A percentile compares a stretch with the other conserved stretches of the same genome.
These are phyloP conservation scores for Allium sativum DNA, from an alignment of 106 monocot species.

Conservation along the genomic window DNA sequence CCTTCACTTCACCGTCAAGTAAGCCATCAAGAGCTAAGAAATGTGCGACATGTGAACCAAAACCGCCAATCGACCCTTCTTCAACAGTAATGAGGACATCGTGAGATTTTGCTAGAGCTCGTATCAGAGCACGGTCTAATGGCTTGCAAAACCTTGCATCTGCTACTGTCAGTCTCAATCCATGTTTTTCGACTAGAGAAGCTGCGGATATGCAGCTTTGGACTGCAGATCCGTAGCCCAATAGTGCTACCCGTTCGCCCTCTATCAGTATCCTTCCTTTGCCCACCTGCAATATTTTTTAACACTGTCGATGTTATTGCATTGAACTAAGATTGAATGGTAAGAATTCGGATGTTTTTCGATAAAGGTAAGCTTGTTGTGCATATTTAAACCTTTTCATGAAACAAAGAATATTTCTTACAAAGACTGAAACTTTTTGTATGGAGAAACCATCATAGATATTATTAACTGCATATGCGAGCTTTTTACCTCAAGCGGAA, in stretches of 20 bases:
- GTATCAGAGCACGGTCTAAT: slow-evolving; percentile 60
- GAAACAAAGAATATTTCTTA: no score
- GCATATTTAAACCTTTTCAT: no score
- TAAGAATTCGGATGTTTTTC: no score
- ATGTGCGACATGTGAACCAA: slow-evolving; percentile 91
- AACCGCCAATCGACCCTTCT: slow-evolving; percentile 89
- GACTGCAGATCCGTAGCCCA: slow-evolving; percentile 88
- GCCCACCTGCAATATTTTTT: slow-evolving; percentile 42
- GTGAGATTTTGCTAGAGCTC: slow-evolving; percentile 57
- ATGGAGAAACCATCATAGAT: no score
- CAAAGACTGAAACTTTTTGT: no score
- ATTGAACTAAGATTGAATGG: no score
- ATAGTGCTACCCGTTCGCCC: slow-evolving; percentile 69
- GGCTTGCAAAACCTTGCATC: slow-evolving; percentile 96
- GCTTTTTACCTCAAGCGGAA: slow-evolving; percentile 69
- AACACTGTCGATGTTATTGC: not conserved
- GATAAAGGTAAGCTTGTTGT: no score
- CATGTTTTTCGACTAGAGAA: slow-evolving; percentile 34
- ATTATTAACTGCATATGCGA: no score
- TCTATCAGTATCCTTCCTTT: slow-evolving; percentile 69
- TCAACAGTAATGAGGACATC: slow-evolving; percentile 83
- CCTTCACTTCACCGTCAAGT: slow-evolving; percentile 74
- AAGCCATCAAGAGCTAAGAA: slow-evolving; percentile 86
- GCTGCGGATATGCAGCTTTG: slow-evolving; percentile 83
- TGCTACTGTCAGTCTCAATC: slow-evolving; percentile 70